Percentiles rank a stretch among this genome's conserved stretches.
These are phyloP conservation scores for Xylaria palmicola DNA, from an alignment of 495 filamentous ascomycete genomes.

Conservation along the genomic window DNA sequence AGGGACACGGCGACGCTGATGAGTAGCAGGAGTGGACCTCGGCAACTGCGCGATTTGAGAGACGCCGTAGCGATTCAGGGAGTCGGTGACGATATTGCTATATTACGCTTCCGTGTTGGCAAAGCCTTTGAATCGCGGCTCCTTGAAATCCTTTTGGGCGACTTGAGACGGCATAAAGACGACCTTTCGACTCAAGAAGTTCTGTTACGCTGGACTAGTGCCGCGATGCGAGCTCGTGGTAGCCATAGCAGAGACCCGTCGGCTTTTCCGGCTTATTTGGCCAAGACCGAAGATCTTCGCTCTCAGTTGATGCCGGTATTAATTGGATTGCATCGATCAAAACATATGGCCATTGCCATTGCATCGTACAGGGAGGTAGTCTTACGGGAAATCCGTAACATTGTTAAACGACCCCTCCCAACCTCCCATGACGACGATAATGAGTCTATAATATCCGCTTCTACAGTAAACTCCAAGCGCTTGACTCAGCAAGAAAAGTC, in stretches of 20 bases:
- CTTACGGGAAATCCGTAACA: constrained; percentile 78
- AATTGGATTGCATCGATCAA: constrained; percentile 74
- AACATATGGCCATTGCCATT: constrained; percentile 74
- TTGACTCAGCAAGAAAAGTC: constrained; percentile 85
- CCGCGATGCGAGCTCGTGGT: constrained; percentile 56
- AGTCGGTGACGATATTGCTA: constrained; percentile 70
- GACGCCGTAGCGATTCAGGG: constrained; percentile 77
- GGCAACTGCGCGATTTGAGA: constrained; percentile 66
- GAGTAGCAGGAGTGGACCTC: constrained; percentile 32
- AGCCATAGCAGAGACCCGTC: constrained; percentile 64
- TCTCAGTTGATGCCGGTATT: constrained; percentile 64
- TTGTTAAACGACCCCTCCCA: constrained; percentile 83
- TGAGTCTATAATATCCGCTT: constrained; percentile 84
- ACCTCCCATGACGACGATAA: constrained; percentile 91
- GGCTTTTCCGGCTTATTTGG: constrained; percentile 70
- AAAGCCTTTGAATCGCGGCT: constrained; percentile 83
- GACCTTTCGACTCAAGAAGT: constrained; percentile 70
- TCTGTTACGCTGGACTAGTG: constrained; percentile 69
- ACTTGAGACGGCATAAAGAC: constrained; percentile 80
- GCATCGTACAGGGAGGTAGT: constrained; percentile 84
- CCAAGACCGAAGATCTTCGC: constrained; percentile 65
- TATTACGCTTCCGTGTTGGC: constrained; percentile 76
- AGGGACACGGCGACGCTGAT: constrained; percentile 8
- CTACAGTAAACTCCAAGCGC: constrained; percentile 69
- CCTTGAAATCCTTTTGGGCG: constrained; percentile 71